Conservation (phyloP, 805 yeast species). For the Saccharomycopsis sp. region DNA sequence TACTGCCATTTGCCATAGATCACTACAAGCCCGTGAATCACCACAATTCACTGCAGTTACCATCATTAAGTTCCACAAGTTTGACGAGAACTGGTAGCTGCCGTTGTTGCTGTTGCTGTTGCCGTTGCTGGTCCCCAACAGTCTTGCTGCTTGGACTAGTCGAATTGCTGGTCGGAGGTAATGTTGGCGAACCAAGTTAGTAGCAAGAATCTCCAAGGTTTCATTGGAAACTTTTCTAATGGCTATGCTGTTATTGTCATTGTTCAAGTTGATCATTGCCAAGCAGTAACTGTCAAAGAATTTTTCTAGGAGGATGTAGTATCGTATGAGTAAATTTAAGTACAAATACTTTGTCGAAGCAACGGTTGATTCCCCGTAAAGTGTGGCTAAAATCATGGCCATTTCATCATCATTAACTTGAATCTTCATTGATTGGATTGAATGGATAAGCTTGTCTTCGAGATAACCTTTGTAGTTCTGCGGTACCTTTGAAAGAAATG, state of each 20-base stretch:
- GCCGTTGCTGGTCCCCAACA: neutral
- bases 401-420: slow-evolving; percentile 1
- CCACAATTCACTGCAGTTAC: neutral
- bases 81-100: slow-evolving; percentile 7
- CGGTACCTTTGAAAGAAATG: too few species aligned
- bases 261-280: slow-evolving; percentile 1
- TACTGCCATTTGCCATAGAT: slow-evolving; percentile 1
- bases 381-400: slow-evolving; percentile 3
- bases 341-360: slow-evolving; percentile 5
- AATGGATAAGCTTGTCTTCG: too few species aligned
- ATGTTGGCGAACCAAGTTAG: slow-evolving; percentile 7
- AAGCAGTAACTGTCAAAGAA: slow-evolving; percentile 1
- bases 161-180: slow-evolving; percentile 6
- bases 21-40: neutral
- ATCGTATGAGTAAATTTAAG: slow-evolving; percentile 9
- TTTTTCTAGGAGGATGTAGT: slow-evolving; percentile 4
- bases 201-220: slow-evolving; percentile 11
- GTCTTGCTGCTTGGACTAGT: slow-evolving; percentile 1
- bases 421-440: too few species aligned
- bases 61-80: slow-evolving; percentile 13
- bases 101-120: too few species aligned
- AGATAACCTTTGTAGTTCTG: too few species aligned
- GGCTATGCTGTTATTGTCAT: neutral
- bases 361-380: slow-evolving; percentile 3
- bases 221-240: neutral